A percentile compares a stretch with the other conserved stretches of the same genome.
These are phyloP conservation scores for Claviceps africana DNA, from an alignment of 2,329 filamentous ascomycete genomes.

Conservation along the genomic window DNA sequence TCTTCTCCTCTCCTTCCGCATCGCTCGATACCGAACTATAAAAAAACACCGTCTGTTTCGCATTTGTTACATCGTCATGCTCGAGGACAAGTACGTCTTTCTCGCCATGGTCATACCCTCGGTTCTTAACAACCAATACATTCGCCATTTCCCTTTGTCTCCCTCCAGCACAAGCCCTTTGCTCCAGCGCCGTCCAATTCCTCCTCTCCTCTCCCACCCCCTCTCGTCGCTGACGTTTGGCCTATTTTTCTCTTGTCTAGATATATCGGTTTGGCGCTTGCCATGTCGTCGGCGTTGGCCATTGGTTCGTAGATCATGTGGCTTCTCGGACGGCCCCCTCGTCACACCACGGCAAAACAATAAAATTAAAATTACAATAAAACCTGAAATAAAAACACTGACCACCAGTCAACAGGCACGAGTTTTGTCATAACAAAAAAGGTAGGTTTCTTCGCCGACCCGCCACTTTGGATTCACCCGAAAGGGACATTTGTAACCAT, in stretches of 20 bases:
- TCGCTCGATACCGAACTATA: neutral
- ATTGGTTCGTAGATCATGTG: conserved; percentile 46
- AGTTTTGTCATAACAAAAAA: conserved; percentile 99
- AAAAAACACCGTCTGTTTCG: neutral
- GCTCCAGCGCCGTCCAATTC: too few species aligned
- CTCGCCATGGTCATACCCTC: neutral
- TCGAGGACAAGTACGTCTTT: conserved; percentile 26
- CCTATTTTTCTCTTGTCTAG: conserved; percentile 26
- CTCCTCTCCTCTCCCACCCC: neutral
- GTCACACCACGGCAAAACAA: too few species aligned
- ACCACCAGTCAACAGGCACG: conserved; percentile 44
- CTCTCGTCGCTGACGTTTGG: too few species aligned
- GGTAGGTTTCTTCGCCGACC: conserved; percentile 29
- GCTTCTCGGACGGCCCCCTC: neutral
- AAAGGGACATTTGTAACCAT: neutral
- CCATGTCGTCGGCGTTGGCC: conserved; percentile 59
- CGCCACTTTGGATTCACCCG: neutral
- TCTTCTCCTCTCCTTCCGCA: neutral
- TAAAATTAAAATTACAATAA: too few species aligned
- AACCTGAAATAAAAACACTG: conserved; percentile 6
- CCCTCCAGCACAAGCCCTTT: neutral
- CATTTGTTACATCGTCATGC: conserved; percentile 13
- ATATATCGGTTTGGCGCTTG: conserved; percentile 63
- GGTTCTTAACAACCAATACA: neutral
- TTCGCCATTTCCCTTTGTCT: neutral